Evolutionary conservation across 306 rosid genomes (phyloP).

Genomic region (Malus asiatica): DNA sequence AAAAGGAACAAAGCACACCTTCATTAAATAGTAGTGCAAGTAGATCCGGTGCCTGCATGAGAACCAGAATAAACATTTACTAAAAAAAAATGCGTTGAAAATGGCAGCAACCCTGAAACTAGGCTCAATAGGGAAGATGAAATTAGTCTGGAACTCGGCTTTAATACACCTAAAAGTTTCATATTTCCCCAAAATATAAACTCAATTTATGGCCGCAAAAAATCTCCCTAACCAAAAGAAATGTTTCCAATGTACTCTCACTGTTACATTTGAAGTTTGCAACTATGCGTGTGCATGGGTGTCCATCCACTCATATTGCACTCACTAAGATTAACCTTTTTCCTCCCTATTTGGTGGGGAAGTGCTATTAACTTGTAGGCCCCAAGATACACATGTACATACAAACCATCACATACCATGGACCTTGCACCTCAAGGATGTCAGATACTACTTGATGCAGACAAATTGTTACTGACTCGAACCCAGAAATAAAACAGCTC

Average conservation of each 20-base stretch:
- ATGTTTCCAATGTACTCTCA: neutral
- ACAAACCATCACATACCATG: neutral
- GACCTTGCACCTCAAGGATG: neutral
- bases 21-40: slow-evolving; percentile 63
- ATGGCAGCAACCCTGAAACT: neutral
- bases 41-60: slow-evolving; percentile 76
- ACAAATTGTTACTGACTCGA: neutral
- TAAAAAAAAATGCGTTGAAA: slow-evolving; percentile 11
- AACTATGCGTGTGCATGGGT: neutral
- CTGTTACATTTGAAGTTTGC: neutral
- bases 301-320: neutral
- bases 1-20: slow-evolving; percentile 35
- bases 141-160: too few relatives aligned
- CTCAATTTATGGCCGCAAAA: neutral
- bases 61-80: slow-evolving; percentile 30
- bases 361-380: neutral
- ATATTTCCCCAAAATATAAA: neutral
- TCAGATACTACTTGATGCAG: neutral
- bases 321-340: neutral
- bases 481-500: neutral
- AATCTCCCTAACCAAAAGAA: neutral
- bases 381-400: neutral
- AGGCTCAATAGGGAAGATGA: too few relatives aligned
- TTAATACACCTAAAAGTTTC: too few relatives aligned
- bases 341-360: neutral